These are phyloP conservation scores for Pseudocercospora crystallina DNA, from an alignment of 2,329 filamentous ascomycete species.

Conservation along the genomic window DNA sequence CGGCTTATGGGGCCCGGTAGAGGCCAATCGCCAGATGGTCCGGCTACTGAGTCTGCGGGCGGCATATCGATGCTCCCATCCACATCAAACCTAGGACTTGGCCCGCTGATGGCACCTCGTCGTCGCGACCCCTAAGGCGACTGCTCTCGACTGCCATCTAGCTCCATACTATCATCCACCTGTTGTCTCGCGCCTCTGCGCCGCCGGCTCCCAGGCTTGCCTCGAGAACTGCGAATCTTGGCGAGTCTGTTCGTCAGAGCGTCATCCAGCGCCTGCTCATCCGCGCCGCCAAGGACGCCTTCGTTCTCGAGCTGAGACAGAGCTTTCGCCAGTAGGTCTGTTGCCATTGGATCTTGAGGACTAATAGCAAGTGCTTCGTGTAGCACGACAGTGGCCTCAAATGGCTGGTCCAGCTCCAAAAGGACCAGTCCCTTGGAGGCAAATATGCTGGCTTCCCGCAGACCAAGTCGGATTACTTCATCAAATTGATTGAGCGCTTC, in stretches of 20 bases:
- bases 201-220: neutral
- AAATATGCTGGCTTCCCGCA: slow-evolving; percentile 75
- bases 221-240: slow-evolving; percentile 13
- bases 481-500: slow-evolving; percentile 80
- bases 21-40: too few relatives aligned
- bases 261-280: slow-evolving; percentile 35
- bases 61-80: too few relatives aligned
- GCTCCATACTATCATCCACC: slow-evolving; percentile 12
- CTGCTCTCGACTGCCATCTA: slow-evolving; percentile 1
- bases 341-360: slow-evolving; percentile 78
- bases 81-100: too few relatives aligned
- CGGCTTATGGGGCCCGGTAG: too few relatives aligned
- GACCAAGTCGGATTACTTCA: slow-evolving; percentile 76
- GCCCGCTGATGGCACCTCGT: too few relatives aligned
- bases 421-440: slow-evolving; percentile 80
- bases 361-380: slow-evolving; percentile 81
- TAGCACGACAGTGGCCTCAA: slow-evolving; percentile 76
- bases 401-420: slow-evolving; percentile 71
- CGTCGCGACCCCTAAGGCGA: too few relatives aligned
- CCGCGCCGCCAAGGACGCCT: slow-evolving; percentile 49
- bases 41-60: too few relatives aligned
- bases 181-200: slow-evolving; percentile 1
- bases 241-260: slow-evolving; percentile 20
- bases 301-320: slow-evolving; percentile 60
- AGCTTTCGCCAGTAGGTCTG: slow-evolving; percentile 72